Conservation (phyloP, 768 basidiomycete species). For the Tylopilus subfusipes region DNA sequence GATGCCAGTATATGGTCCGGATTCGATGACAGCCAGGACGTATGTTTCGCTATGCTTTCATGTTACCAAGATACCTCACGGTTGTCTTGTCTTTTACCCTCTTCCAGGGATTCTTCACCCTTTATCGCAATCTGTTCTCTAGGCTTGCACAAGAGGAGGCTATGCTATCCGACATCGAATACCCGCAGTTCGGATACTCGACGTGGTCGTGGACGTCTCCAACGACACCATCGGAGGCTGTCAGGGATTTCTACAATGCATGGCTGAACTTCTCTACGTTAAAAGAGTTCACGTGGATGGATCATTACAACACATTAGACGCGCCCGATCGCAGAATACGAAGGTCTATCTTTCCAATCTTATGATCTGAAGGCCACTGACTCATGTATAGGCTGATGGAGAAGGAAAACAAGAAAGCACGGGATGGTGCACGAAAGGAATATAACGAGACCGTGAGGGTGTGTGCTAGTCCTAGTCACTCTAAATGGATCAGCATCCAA, state of each 20-base stretch:
- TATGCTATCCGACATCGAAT: slow-evolving; percentile 42
- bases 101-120: slow-evolving; percentile 78
- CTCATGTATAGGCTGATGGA: slow-evolving; percentile 70
- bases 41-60: slow-evolving; percentile 32
- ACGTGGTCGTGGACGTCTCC: slow-evolving; percentile 65
- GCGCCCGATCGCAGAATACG: slow-evolving; percentile 85
- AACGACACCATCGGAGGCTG: slow-evolving; percentile 46
- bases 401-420: slow-evolving; percentile 89
- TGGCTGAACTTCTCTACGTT: slow-evolving; percentile 86
- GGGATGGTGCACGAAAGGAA: slow-evolving; percentile 83
- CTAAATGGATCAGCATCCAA: not conserved
- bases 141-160: slow-evolving; percentile 80
- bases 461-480: slow-evolving; percentile 24
- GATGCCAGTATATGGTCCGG: slow-evolving; percentile 64
- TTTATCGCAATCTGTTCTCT: slow-evolving; percentile 84
- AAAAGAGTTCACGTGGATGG: slow-evolving; percentile 88
- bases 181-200: slow-evolving; percentile 81
- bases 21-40: slow-evolving; percentile 61
- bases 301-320: slow-evolving; percentile 77
- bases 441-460: slow-evolving; percentile 92
- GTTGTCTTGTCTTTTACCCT: not conserved
- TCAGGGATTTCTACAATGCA: slow-evolving; percentile 73
- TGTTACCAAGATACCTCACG: not conserved
- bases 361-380: not conserved
- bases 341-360: slow-evolving; percentile 44